Evolutionary conservation across 2,329 filamentous ascomycete genomes (phyloP).

Genomic region (Microcyclosporella mali): DNA sequence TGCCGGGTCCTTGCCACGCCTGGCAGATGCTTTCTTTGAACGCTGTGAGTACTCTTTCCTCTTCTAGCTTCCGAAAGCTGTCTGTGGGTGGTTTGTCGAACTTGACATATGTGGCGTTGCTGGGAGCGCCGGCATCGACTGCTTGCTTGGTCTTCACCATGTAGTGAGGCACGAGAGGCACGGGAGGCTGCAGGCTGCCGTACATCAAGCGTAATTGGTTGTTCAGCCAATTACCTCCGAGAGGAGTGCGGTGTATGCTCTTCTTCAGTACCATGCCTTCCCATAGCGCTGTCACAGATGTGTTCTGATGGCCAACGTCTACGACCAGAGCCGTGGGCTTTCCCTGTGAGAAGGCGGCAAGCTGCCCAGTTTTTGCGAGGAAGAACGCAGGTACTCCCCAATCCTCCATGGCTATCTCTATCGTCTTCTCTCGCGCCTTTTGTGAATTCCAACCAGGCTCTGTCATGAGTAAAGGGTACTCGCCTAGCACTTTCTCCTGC

Average conservation of each 20-base stretch:
- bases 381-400: slow-evolving; percentile 96
- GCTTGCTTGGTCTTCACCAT: slow-evolving; percentile 80
- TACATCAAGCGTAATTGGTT: slow-evolving; percentile 80
- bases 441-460: slow-evolving; percentile 87
- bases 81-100: slow-evolving; percentile 57
- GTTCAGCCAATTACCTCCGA: slow-evolving; percentile 86
- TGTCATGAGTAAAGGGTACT: slow-evolving; percentile 87
- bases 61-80: slow-evolving; percentile 76
- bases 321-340: slow-evolving; percentile 90
- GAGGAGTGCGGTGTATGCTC: slow-evolving; percentile 69
- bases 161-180: slow-evolving; percentile 77
- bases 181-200: slow-evolving; percentile 58
- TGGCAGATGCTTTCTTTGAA: slow-evolving; percentile 98
- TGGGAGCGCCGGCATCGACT: slow-evolving; percentile 76
- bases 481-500: slow-evolving; percentile 68
- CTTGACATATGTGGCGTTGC: slow-evolving; percentile 67
- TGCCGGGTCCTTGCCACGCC: slow-evolving; percentile 77
- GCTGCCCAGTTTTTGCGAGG: slow-evolving; percentile 78
- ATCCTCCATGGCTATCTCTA: slow-evolving; percentile 94
- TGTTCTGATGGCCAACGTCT: slow-evolving; percentile 82
- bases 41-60: slow-evolving; percentile 87
- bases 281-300: slow-evolving; percentile 83
- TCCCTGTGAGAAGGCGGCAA: slow-evolving; percentile 85
- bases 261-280: slow-evolving; percentile 93
- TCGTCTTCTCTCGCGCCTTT: slow-evolving; percentile 86